A percentile compares a stretch with the other conserved stretches of the same genome.
Conservation (phyloP, 225 moss, liverwort and hornwort species). For the Antitrichia curtipendula region DNA sequence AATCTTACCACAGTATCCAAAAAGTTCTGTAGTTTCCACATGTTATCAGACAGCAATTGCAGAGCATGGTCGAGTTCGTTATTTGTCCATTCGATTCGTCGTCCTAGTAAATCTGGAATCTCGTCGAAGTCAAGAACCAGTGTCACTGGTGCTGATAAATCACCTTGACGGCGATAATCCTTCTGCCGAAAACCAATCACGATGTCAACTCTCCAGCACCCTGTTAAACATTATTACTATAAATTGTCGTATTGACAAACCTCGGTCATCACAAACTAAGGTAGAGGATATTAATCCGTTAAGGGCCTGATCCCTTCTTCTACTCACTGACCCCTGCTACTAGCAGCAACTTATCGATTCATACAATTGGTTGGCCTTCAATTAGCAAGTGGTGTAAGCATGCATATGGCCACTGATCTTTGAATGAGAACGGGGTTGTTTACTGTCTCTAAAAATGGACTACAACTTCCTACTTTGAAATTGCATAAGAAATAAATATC, state of each 20-base stretch:
- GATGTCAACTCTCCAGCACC: not conserved
- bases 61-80: slow-evolving; percentile 51
- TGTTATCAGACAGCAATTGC: slow-evolving; percentile 47
- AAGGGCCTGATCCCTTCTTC: not conserved
- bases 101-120: slow-evolving; percentile 29
- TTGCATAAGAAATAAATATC: not conserved
- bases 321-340: not conserved
- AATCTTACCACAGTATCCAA: slow-evolving; percentile 40
- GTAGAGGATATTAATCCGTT: not conserved
- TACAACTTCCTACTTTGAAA: not conserved
- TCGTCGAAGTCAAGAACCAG: slow-evolving; percentile 68
- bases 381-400: not conserved
- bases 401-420: not conserved
- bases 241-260: not conserved
- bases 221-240: not conserved
- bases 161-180: slow-evolving; percentile 44
- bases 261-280: not conserved
- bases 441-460: not conserved
- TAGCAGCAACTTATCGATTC: not conserved
- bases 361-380: not conserved
- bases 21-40: slow-evolving; percentile 60
- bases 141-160: slow-evolving; percentile 34
- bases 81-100: slow-evolving; percentile 48
- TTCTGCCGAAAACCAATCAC: slow-evolving; percentile 29
- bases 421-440: not conserved